Evolutionary conservation across 306 rosid species (phyloP), one percentile per base, ranked within the genome.

Genomic region (Lathyrus tuberosus): DNA sequence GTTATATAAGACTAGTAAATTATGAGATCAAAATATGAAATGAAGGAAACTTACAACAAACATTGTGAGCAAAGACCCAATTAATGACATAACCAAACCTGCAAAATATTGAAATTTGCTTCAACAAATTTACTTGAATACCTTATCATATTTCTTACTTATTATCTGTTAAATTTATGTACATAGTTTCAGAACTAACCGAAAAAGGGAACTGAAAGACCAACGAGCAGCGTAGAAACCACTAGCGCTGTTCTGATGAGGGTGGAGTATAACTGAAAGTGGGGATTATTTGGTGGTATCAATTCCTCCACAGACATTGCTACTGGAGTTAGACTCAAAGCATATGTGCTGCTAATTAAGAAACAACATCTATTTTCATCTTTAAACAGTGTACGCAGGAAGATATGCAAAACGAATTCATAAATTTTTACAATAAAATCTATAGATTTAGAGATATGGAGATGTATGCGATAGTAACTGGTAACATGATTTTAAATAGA

Each of bases 81-180:
- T 90, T 67, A 94, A 73, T 8, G 98, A 84, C 98, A 94, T 87
- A 49, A 94, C 89, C 72, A 94, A 87, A 75, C 94, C 98, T 92
- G 88, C 71, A 35, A 35, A 35, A 35, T 35, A 6, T 35, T 7
- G 40, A 35, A 7, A 35, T 33, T 33, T 33, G 38, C 38, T 33
- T 33, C 38, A 33, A 5, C 38, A 6, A 33, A 33, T 35, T 35
- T 35, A 35, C 40, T 35, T 35, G 40, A 35, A 7, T 7, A 35
- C 2, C 40, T 35, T 35, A 35, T 31, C 35, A 31, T 31, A 31
- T 31, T 31, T 30, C 33, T 3, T 3, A 30, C 3, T 30, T 30
- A 30, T 30, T 30, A 30, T 33, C 38, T 1, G 38, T 33, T 35
- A 35, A 35, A 35, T 35, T 7, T 35, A 35, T 7, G 40, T 35